These are phyloP conservation scores for Arthrobotrys megalospora DNA, from an alignment of 2,329 filamentous ascomycete species.

Conservation along the genomic window DNA sequence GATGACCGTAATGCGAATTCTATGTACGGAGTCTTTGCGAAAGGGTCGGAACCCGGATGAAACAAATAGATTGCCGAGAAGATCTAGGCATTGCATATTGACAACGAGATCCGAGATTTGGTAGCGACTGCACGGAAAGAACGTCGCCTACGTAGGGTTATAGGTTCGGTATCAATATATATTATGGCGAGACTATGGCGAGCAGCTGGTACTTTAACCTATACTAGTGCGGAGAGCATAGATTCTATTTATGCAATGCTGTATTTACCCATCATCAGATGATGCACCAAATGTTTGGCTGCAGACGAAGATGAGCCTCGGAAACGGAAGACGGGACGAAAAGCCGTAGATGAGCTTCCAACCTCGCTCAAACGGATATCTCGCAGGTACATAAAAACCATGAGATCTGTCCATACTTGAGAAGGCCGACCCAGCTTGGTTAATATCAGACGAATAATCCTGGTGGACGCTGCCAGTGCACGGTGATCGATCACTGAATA, in stretches of 20 bases:
- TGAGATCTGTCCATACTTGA: slow-evolving; percentile 14
- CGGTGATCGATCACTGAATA: neutral
- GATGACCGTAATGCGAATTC: neutral
- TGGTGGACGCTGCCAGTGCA: neutral
- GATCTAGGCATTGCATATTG: slow-evolving; percentile 20
- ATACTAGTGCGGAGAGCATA: slow-evolving; percentile 7
- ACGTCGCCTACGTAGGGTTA: slow-evolving; percentile 8
- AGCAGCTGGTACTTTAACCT: slow-evolving; percentile 10
- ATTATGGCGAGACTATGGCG: slow-evolving; percentile 29
- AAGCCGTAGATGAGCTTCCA: slow-evolving; percentile 22
- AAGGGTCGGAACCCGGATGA: slow-evolving; percentile 1
- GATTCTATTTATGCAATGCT: slow-evolving; percentile 19
- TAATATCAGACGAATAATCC: slow-evolving; percentile 18
- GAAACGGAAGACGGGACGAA: slow-evolving; percentile 59
- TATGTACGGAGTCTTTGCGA: neutral
- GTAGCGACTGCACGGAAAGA: slow-evolving; percentile 21
- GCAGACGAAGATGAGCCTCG: slow-evolving; percentile 11
- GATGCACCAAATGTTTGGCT: slow-evolving; percentile 13
- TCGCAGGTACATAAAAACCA: slow-evolving; percentile 18
- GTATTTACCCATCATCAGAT: slow-evolving; percentile 30
- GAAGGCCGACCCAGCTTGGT: slow-evolving; percentile 12
- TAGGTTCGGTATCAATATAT: slow-evolving; percentile 4
- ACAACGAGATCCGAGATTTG: slow-evolving; percentile 17
- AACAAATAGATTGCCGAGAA: slow-evolving; percentile 19
- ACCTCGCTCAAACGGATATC: neutral